phyloP scores from a whole-genome alignment of 306 rosid genomes.

The Acacia crassicarpa region DNA sequence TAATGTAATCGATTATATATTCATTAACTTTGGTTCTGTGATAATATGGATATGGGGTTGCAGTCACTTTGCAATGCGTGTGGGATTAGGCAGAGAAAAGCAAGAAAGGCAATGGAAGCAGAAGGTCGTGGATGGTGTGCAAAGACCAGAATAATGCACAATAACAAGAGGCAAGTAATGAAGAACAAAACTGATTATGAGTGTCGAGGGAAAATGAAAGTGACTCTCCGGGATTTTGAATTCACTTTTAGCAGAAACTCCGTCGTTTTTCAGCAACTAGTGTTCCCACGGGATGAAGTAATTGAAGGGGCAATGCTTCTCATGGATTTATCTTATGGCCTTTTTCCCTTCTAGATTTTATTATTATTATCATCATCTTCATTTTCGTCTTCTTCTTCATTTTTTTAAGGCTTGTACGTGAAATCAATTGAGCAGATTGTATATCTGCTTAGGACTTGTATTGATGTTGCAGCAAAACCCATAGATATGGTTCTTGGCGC shows the following conservation, averaged over 20 bases:
- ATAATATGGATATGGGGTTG: constrained; percentile 4
- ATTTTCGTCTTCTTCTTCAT: background rate
- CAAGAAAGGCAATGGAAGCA: constrained; percentile 51
- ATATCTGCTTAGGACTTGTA: background rate
- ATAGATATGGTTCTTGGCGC: too few relatives aligned
- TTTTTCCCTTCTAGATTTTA: constrained; percentile 18
- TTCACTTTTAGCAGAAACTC: background rate
- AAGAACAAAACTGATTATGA: background rate
- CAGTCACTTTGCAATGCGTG: constrained; percentile 97
- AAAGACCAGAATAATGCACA: constrained; percentile 24
- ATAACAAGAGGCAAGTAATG: constrained; percentile 19
- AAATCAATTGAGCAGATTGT: background rate
- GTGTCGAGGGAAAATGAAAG: background rate
- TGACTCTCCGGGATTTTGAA: constrained; percentile 38
- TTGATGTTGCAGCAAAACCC: too few relatives aligned
- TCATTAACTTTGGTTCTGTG: background rate
- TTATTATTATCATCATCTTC: background rate
- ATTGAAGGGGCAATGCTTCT: constrained; percentile 57
- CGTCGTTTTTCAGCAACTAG: constrained; percentile 19
- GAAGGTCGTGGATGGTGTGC: background rate
- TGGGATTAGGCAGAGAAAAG: constrained; percentile 83
- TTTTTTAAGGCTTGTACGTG: background rate
- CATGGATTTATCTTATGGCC: constrained; percentile 64
- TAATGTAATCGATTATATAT: background rate
- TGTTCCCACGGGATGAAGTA: constrained; percentile 62